These are phyloP conservation scores for Paecilomyces niveus DNA, from an alignment of 2,329 filamentous ascomycete genomes.

Conservation along the genomic window DNA sequence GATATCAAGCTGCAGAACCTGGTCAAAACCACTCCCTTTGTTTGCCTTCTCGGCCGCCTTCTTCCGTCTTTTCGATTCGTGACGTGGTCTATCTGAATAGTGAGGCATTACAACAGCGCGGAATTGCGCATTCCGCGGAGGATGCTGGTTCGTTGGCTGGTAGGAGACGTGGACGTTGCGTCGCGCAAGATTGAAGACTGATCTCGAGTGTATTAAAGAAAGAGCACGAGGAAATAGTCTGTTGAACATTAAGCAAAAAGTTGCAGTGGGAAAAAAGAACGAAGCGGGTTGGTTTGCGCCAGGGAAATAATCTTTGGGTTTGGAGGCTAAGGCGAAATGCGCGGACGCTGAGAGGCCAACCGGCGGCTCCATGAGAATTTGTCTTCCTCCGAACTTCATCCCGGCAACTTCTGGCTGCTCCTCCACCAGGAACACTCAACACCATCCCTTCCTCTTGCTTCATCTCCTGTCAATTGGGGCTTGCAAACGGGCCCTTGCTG, in stretches of 20 bases:
- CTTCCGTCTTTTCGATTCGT: constrained; percentile 28
- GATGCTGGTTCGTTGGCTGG: background rate
- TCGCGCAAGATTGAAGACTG: background rate
- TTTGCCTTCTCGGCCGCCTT: constrained; percentile 52
- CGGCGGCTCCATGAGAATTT: constrained; percentile 16
- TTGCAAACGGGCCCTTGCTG: constrained; percentile 17
- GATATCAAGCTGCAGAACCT: constrained; percentile 60
- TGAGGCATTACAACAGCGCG: constrained; percentile 19
- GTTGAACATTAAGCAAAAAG: background rate
- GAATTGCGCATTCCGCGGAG: constrained; percentile 14
- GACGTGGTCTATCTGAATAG: constrained; percentile 16
- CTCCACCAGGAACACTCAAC: constrained; percentile 1
- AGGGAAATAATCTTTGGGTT: background rate
- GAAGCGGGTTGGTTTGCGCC: background rate
- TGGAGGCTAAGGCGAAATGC: background rate
- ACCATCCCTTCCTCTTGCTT: constrained; percentile 2
- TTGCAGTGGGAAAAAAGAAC: background rate
- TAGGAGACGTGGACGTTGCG: background rate
- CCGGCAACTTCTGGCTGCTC: constrained; percentile 1
- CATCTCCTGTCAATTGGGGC: constrained; percentile 4
- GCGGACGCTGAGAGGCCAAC: constrained; percentile 1
- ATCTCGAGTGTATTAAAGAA: background rate
- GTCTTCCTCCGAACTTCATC: constrained; percentile 7
- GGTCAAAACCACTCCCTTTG: constrained; percentile 57
- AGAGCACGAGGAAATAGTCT: background rate